These are phyloP conservation scores for Lichtheimia hyalospora DNA, from an alignment of 371 early-diverging fungal species.

Conservation along the genomic window DNA sequence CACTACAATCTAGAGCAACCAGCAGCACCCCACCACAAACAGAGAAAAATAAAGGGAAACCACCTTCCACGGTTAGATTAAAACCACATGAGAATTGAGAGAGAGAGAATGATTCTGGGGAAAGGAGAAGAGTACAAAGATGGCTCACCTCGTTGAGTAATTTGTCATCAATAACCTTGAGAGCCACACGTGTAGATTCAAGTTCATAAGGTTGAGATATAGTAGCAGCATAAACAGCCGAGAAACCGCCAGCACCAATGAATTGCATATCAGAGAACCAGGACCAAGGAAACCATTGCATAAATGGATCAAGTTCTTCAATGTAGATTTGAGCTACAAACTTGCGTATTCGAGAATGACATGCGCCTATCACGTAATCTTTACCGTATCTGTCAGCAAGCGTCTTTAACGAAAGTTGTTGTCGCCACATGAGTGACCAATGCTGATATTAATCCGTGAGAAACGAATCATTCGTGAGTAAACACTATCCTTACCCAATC, in stretches of 20 bases:
- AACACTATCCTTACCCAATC: constrained; percentile 30
- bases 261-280: constrained; percentile 51
- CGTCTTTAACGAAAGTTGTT: constrained; percentile 30
- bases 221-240: constrained; percentile 41
- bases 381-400: constrained; percentile 29
- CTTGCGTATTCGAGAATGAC: constrained; percentile 33
- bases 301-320: constrained; percentile 32
- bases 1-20: constrained; percentile 34
- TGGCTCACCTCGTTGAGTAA: constrained; percentile 36
- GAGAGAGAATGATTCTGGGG: background rate
- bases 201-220: constrained; percentile 36
- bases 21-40: too few relatives aligned
- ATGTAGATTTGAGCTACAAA: constrained; percentile 36
- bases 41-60: background rate
- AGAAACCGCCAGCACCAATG: constrained; percentile 49
- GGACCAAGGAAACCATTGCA: constrained; percentile 50
- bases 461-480: background rate
- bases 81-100: background rate
- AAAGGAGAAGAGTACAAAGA: background rate
- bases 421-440: constrained; percentile 43
- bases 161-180: constrained; percentile 49
- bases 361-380: constrained; percentile 25
- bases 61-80: too few relatives aligned
- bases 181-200: constrained; percentile 31
- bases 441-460: constrained; percentile 18